Base-by-base conservation (phyloP, 1,139 yeast species). In the Nakaseomyces bracarensis region DNA sequence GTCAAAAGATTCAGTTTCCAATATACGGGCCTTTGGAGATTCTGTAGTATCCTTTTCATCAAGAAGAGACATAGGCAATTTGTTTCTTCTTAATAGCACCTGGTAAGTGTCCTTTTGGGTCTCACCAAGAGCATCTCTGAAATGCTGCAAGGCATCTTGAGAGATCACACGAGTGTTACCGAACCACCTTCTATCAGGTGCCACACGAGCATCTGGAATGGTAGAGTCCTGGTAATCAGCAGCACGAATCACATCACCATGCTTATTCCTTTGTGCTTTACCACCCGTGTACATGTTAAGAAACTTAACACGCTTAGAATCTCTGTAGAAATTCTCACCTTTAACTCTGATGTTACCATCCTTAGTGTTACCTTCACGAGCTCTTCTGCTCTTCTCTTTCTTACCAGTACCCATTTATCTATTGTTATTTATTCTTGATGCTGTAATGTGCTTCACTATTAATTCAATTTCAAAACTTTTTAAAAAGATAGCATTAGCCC, bases 91-190 rank as follows among this genome's bases (percentile, higher is more conserved):
- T 57, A 91, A 67, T 45, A 91, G 68, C 33, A 91, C 95, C 58
- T 87, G 94, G 61, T 87, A 91, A 0, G 95, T 75, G 60, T 89
- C 95, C 54, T 80, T 74, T 54, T 82, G 76, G 56, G 82, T 83
- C 49, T 83, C 95, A 40, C 94, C 94, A 70, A 91, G 74, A 6
- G 96, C 96, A 55, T 86, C 93, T 63, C 98, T 75, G 67, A 91
- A 91, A 67, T 91, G 97, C 34, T 83, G 71, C 58, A 91, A 70
- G 1, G 98, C 96, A 69, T 93, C 96, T 62, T 91, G 98, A 2
- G 96, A 91, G 58, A 91, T 91, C 36, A 91, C 98, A 58, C 98
- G 77, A 21, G 98, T 87, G 65, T 87, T 91, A 42, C 96, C 96
- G 61, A 91, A 93, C 98, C 98, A 91, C 58, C 91, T 78, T 61